Conservation (phyloP, 371 early-diverging fungal species). For the Nematocida sp. region DNA sequence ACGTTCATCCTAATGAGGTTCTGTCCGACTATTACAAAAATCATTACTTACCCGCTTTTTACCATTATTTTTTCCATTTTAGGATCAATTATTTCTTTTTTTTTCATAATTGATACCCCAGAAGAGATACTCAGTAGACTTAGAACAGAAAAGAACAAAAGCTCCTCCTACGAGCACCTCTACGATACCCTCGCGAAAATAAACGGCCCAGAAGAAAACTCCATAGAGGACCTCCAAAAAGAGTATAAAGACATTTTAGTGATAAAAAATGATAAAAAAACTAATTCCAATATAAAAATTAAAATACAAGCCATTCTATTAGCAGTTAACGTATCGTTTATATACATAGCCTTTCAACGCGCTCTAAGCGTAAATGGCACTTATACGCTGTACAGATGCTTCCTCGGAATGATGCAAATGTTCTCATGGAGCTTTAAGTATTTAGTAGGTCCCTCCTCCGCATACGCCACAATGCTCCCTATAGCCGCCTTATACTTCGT, state of each 20-base stretch:
- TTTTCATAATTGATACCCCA: constrained; percentile 45
- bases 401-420: constrained; percentile 40
- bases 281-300: neutral
- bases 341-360: constrained; percentile 44
- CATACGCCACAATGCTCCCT: constrained; percentile 1
- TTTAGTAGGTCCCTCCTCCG: neutral
- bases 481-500: constrained; percentile 31
- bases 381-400: constrained; percentile 25
- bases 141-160: constrained; percentile 10
- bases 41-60: neutral
- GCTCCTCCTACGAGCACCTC: constrained; percentile 29
- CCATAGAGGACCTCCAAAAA: constrained; percentile 22
- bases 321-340: constrained; percentile 42
- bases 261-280: constrained; percentile 1
- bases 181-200: constrained; percentile 22
- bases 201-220: constrained; percentile 13
- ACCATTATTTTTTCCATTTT: neutral
- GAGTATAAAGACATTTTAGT: constrained; percentile 27
- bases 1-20: constrained; percentile 40
- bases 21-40: constrained; percentile 5
- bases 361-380: constrained; percentile 17
- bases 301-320: constrained; percentile 1
- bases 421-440: constrained; percentile 36
- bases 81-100: constrained; percentile 2
- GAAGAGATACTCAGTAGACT: constrained; percentile 32